Evolutionary conservation across 2,329 filamentous ascomycete genomes (phyloP).

Genomic region (Neofusicoccum sp.): DNA sequence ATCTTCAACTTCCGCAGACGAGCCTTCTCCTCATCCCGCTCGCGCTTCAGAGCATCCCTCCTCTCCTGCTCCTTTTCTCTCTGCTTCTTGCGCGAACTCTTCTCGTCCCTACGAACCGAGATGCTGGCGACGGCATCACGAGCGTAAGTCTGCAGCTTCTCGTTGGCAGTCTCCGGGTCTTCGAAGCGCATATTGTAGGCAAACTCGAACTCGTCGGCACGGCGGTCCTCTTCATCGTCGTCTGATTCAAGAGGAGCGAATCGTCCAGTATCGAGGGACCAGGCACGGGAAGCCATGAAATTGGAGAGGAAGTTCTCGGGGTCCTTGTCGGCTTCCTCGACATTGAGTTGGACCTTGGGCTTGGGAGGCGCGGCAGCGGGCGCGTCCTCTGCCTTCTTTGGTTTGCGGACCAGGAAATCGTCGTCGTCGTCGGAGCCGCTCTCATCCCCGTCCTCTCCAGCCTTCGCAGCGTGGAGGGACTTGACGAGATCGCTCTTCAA

Average conservation of each 20-base stretch:
- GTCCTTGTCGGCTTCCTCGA: conserved; percentile 78
- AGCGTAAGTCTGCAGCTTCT: conserved; percentile 82
- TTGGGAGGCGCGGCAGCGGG: conserved; percentile 31
- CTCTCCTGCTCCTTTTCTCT: conserved; percentile 74
- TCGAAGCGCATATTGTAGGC: conserved; percentile 97
- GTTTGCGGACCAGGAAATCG: conserved; percentile 78
- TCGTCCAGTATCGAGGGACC: conserved; percentile 66
- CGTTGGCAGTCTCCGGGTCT: conserved; percentile 82
- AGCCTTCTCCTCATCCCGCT: conserved; percentile 76
- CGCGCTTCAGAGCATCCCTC: conserved; percentile 74
- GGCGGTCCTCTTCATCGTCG: conserved; percentile 71
- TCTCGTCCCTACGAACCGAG: conserved; percentile 82
- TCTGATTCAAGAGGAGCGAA: conserved; percentile 90
- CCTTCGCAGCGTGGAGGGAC: conserved; percentile 68
- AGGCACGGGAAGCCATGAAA: conserved; percentile 88
- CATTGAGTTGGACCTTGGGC: conserved; percentile 51
- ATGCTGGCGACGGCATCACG: conserved; percentile 79
- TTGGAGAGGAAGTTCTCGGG: conserved; percentile 93
- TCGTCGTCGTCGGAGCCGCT: conserved; percentile 49
- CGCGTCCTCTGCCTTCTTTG: conserved; percentile 21
- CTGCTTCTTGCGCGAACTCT: conserved; percentile 70
- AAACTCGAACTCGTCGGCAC: conserved; percentile 83
- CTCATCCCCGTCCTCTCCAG: conserved; percentile 42
- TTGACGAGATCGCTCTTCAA: conserved; percentile 75
- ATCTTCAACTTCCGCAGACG: conserved; percentile 83